phyloP scores from a whole-genome alignment of 345 rosid genomes.

The Aethionema arabicum region DNA sequence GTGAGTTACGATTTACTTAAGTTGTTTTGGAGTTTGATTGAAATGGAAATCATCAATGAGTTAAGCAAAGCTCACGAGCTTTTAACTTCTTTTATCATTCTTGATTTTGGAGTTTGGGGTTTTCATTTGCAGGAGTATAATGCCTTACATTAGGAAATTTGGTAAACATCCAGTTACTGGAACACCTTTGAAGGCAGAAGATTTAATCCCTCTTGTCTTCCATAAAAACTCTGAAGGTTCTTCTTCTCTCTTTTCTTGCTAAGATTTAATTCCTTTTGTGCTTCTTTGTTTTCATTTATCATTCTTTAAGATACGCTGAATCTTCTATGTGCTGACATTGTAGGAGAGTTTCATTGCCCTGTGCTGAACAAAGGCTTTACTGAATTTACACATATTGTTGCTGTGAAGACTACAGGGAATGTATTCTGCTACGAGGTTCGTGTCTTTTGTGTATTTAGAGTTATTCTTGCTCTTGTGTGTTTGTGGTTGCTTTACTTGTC shows the following conservation, averaged over 20 bases:
- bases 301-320: background rate
- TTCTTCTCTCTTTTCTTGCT: background rate
- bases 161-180: conserved; percentile 92
- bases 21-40: conserved; percentile 3
- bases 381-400: conserved; percentile 85
- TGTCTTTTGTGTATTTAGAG: background rate
- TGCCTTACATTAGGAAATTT: conserved; percentile 77
- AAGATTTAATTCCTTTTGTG: conserved; percentile 7
- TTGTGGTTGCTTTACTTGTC: conserved; percentile 8
- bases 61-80: background rate
- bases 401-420: conserved; percentile 87
- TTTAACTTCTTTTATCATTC: background rate
- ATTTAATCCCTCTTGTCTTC: conserved; percentile 71
- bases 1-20: conserved; percentile 41
- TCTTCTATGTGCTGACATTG: conserved; percentile 13
- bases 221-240: conserved; percentile 87
- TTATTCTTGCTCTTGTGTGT: conserved; percentile 21
- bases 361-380: conserved; percentile 92
- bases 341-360: conserved; percentile 91
- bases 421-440: conserved; percentile 87
- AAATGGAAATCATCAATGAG: background rate
- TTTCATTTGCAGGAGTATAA: conserved; percentile 55
- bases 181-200: conserved; percentile 63
- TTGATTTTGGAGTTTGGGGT: conserved; percentile 12
- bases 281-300: background rate